Evolutionary conservation across 2,329 filamentous ascomycete species (phyloP).

Genomic region (Chrysoporthe puriensis): DNA sequence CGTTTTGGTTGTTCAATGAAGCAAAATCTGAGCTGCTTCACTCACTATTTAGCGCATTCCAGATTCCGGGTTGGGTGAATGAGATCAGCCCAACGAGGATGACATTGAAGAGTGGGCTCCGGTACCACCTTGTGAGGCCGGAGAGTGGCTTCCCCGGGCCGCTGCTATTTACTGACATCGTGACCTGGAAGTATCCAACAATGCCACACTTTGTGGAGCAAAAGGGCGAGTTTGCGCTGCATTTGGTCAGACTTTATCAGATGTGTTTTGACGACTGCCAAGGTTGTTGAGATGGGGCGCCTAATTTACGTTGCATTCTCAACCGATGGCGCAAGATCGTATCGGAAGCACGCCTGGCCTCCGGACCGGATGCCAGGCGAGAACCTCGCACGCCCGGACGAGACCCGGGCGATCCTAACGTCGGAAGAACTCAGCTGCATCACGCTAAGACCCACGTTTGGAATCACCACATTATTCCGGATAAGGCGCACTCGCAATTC

Average conservation of each 20-base stretch:
- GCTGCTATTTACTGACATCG: not conserved
- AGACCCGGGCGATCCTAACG: too few relatives aligned
- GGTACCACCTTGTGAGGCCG: constrained; percentile 42
- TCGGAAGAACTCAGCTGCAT: too few relatives aligned
- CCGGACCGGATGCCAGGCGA: not conserved
- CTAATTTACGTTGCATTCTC: not conserved
- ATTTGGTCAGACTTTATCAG: not conserved
- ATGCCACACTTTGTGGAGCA: not conserved
- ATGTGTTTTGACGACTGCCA: not conserved
- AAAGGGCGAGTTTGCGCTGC: not conserved
- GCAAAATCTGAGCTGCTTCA: not conserved
- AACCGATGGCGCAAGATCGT: not conserved
- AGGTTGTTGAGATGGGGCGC: too few relatives aligned
- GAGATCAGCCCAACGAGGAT: constrained; percentile 48
- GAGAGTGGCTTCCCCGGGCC: constrained; percentile 31
- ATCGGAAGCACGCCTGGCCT: not conserved
- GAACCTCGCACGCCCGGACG: not conserved
- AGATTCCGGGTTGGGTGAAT: constrained; percentile 52
- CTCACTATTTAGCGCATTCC: constrained; percentile 49
- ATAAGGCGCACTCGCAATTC: too few relatives aligned
- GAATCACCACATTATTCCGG: too few relatives aligned
- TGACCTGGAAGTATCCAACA: not conserved
- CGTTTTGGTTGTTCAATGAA: too few relatives aligned
- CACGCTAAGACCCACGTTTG: too few relatives aligned
- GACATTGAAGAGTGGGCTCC: constrained; percentile 51